These are phyloP conservation scores for Trypanosoma avium DNA, from an alignment of 208 protist genomes.

Conservation along the genomic window DNA sequence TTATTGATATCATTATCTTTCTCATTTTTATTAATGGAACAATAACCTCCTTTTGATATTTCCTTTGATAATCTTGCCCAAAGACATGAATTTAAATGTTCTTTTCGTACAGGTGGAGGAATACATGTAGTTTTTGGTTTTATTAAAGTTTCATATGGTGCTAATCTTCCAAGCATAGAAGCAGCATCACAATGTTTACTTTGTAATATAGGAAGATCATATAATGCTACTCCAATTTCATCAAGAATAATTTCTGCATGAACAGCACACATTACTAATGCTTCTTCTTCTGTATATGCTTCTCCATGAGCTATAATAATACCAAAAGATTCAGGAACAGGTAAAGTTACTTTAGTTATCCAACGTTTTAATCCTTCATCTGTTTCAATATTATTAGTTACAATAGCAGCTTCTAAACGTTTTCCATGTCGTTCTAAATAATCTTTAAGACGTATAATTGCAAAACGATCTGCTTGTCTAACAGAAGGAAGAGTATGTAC, in stretches of 20 bases:
- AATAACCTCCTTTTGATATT: neutral
- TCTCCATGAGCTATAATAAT: conserved; percentile 66
- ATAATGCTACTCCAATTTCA: conserved; percentile 62
- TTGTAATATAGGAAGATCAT: conserved; percentile 73
- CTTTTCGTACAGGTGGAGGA: conserved; percentile 81
- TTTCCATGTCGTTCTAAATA: conserved; percentile 90
- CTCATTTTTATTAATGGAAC: neutral
- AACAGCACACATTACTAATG: conserved; percentile 70
- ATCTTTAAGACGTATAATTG: conserved; percentile 56
- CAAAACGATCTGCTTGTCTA: conserved; percentile 53
- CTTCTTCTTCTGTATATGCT: conserved; percentile 58
- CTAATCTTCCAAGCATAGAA: conserved; percentile 69
- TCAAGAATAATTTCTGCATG: conserved; percentile 87
- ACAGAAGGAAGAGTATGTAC: conserved; percentile 80
- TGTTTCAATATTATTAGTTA: conserved; percentile 10
- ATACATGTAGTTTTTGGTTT: conserved; percentile 5
- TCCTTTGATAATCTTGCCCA: conserved; percentile 50
- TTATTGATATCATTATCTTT: neutral
- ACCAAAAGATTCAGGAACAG: conserved; percentile 22
- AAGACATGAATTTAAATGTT: conserved; percentile 40
- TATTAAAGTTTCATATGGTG: conserved; percentile 30
- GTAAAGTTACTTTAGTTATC: conserved; percentile 35
- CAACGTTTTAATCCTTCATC: conserved; percentile 28
- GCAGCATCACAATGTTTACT: conserved; percentile 73
- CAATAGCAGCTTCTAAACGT: conserved; percentile 32